phyloP scores from a whole-genome alignment of 2,329 filamentous ascomycete genomes.

The Dothideomycetes sp. region DNA sequence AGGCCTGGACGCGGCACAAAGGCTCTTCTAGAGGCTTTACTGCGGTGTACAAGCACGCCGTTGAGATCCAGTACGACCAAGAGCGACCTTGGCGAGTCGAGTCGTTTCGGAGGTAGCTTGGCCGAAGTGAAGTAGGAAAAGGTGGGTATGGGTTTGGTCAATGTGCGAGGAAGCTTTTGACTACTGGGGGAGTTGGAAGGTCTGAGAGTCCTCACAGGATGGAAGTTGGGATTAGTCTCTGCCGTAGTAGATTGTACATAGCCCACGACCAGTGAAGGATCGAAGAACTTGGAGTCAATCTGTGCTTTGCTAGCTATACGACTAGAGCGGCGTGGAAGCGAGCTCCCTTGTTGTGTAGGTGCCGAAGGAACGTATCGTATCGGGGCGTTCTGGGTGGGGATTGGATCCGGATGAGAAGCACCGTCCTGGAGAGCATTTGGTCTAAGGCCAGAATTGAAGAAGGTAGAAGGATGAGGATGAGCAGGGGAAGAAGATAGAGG shows the following conservation, averaged over 20 bases:
- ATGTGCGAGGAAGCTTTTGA: slow-evolving; percentile 4
- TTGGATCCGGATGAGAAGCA: neutral
- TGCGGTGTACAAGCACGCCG: slow-evolving; percentile 74
- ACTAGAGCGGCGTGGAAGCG: neutral
- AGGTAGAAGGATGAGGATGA: slow-evolving; percentile 9
- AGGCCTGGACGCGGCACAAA: slow-evolving; percentile 55
- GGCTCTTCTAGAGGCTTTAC: slow-evolving; percentile 32
- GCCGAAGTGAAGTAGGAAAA: neutral
- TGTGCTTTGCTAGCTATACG: too few species aligned
- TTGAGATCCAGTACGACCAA: slow-evolving; percentile 89
- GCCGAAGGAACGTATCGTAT: neutral
- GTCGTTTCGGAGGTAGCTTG: neutral
- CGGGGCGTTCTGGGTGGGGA: neutral
- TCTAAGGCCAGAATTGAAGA: neutral
- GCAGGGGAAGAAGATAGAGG: neutral
- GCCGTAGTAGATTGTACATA: slow-evolving; percentile 12
- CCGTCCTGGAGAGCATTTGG: neutral
- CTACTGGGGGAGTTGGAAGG: too few species aligned
- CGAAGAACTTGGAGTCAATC: too few species aligned
- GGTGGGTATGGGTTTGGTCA: neutral
- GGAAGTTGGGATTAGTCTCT: slow-evolving; percentile 19
- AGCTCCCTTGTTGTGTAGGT: neutral
- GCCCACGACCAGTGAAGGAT: too few species aligned
- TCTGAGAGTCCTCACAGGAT: slow-evolving; percentile 14
- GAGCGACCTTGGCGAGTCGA: slow-evolving; percentile 34